Conservation (phyloP, 2,329 filamentous ascomycete genomes). For the Ophiostoma sp. region DNA sequence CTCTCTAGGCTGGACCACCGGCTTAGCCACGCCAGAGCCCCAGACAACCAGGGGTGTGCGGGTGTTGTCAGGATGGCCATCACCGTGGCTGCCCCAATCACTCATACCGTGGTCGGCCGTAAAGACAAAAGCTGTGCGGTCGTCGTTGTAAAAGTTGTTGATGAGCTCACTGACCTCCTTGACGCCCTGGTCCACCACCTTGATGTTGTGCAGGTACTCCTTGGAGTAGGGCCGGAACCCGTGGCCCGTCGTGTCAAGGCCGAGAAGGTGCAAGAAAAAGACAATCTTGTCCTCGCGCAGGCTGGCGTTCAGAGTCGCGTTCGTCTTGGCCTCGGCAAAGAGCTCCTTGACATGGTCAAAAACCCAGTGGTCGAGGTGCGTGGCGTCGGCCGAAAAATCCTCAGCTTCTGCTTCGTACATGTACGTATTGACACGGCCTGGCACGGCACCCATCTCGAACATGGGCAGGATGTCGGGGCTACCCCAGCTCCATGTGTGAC, state of each 20-base stretch:
- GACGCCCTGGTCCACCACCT: conserved; percentile 87
- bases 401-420: conserved; percentile 80
- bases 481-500: conserved; percentile 98
- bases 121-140: conserved; percentile 88
- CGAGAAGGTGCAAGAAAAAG: conserved; percentile 91
- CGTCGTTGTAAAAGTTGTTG: conserved; percentile 77
- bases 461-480: conserved; percentile 96
- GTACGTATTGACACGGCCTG: conserved; percentile 79
- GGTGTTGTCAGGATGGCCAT: conserved; percentile 95
- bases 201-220: conserved; percentile 91
- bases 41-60: conserved; percentile 87
- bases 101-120: conserved; percentile 99
- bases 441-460: conserved; percentile 90
- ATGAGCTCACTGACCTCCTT: conserved; percentile 75
- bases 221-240: conserved; percentile 83
- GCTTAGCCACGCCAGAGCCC: conserved; percentile 84
- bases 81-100: conserved; percentile 97
- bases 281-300: conserved; percentile 81
- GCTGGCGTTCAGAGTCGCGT: conserved; percentile 65
- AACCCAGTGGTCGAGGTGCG: conserved; percentile 83
- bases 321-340: conserved; percentile 72
- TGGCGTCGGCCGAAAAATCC: conserved; percentile 80
- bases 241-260: conserved; percentile 87
- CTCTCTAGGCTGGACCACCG: conserved; percentile 48
- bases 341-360: conserved; percentile 88